A percentile compares a stretch with the other conserved stretches of the same genome.
These are phyloP conservation scores for Raddia guianensis DNA, from an alignment of 176 grass and related monocot species.

Conservation along the genomic window DNA sequence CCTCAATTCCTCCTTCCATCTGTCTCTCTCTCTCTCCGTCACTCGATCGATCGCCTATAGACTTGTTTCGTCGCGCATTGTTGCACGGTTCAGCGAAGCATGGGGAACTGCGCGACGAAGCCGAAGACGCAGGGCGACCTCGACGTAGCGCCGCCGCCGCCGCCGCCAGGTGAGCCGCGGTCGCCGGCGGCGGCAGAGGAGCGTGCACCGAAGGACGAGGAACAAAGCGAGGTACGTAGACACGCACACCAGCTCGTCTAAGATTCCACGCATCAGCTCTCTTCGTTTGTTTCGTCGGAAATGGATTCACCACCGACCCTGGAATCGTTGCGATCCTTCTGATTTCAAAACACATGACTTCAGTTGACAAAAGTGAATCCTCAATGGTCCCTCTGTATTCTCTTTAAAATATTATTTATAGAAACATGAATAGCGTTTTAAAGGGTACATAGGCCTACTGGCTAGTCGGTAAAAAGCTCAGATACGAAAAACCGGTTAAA, in stretches of 20 bases:
- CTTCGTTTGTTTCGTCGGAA: neutral
- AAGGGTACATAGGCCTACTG: too few relatives aligned
- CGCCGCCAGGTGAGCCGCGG: neutral
- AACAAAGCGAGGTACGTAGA: slow-evolving; percentile 26
- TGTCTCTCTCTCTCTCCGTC: neutral
- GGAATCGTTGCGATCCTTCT: neutral
- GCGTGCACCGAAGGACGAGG: neutral
- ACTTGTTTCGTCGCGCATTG: neutral
- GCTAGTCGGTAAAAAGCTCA: too few relatives aligned
- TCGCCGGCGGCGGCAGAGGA: neutral
- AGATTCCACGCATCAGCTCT: neutral
- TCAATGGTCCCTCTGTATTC: too few relatives aligned
- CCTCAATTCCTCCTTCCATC: neutral
- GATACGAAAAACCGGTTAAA: too few relatives aligned
- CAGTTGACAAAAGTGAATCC: too few relatives aligned
- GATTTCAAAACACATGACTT: neutral
- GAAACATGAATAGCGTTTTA: too few relatives aligned
- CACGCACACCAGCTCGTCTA: neutral
- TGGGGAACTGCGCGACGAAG: slow-evolving; percentile 49
- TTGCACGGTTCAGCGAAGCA: neutral
- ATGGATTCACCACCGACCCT: neutral
- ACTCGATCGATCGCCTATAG: neutral
- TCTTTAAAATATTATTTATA: too few relatives aligned
- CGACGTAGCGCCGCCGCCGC: neutral
- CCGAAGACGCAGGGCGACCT: slow-evolving; percentile 31